Percentiles rank a stretch among this genome's conserved stretches.
Conservation (phyloP, 1,139 yeast species). For the Saccharomycopsis hybrid region DNA sequence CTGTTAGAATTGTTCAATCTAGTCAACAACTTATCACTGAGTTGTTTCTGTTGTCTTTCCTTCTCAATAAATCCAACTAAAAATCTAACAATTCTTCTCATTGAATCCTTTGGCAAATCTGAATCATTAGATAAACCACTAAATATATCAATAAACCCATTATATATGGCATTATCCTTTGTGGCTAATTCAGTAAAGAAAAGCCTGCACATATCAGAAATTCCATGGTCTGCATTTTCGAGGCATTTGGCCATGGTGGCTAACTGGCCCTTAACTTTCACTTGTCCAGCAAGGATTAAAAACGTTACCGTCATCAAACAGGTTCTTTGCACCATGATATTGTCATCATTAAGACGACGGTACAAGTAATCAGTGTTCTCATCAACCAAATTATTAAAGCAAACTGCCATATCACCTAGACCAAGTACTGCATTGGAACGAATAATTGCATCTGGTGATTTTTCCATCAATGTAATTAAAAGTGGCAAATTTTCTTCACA, state of each 20-base stretch:
- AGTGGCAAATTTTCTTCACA: constrained; percentile 78
- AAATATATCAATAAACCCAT: constrained; percentile 92
- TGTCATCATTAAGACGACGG: constrained; percentile 76
- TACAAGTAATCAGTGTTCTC: constrained; percentile 87
- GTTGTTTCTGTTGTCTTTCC: constrained; percentile 84
- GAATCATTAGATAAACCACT: constrained; percentile 76
- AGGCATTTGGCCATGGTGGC: constrained; percentile 97
- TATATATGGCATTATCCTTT: constrained; percentile 94
- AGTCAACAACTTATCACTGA: constrained; percentile 68
- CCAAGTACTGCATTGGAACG: constrained; percentile 90
- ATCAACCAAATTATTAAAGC: constrained; percentile 89
- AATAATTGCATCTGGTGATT: constrained; percentile 77
- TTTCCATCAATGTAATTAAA: constrained; percentile 75
- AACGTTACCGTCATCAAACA: constrained; percentile 97
- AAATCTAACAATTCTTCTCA: constrained; percentile 77
- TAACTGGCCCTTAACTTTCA: constrained; percentile 93
- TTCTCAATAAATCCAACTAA: constrained; percentile 79
- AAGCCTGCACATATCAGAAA: constrained; percentile 82
- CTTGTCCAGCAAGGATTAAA: constrained; percentile 94
- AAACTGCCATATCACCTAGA: constrained; percentile 94
- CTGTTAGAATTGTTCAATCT: constrained; percentile 58
- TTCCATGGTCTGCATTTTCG: constrained; percentile 81
- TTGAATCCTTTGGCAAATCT: constrained; percentile 53
- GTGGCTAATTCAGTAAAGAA: constrained; percentile 93
- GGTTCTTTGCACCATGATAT: constrained; percentile 88